A percentile compares a stretch with the other conserved stretches of the same genome.
These are phyloP conservation scores for Gossypium australe DNA, from an alignment of 345 rosid species.

Conservation along the genomic window DNA sequence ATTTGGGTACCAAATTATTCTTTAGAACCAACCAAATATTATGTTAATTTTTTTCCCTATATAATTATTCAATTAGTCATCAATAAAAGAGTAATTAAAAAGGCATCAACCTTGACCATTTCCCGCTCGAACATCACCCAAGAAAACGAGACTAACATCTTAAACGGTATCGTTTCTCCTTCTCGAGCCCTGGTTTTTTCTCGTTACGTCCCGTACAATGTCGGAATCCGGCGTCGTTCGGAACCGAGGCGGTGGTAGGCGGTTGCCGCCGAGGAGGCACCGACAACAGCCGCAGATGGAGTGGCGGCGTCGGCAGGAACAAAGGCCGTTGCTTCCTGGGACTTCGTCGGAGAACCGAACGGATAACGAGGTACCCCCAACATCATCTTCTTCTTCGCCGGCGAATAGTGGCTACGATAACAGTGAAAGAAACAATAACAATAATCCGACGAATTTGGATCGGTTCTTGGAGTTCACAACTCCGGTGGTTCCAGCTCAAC, in stretches of 20 bases:
- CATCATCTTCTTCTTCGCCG: not conserved
- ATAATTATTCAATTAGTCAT: no score
- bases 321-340: not conserved
- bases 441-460: not conserved
- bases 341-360: not conserved
- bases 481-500: not conserved
- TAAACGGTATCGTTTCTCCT: not conserved
- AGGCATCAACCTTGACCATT: no score
- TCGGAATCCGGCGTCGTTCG: not conserved
- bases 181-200: no score
- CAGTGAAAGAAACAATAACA: not conserved
- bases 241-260: not conserved
- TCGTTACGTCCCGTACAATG: not conserved
- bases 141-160: no score
- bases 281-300: not conserved
- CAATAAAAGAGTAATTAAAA: no score
- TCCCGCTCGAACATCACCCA: no score
- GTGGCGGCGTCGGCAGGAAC: not conserved
- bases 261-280: not conserved
- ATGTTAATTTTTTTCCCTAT: no score
- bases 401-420: not conserved
- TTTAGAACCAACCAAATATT: no score
- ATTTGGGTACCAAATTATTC: no score
- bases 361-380: not conserved
- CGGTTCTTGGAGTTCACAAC: not conserved